Base-by-base conservation (phyloP, 495 filamentous ascomycete genomes). In the Apodospora peruviana region DNA sequence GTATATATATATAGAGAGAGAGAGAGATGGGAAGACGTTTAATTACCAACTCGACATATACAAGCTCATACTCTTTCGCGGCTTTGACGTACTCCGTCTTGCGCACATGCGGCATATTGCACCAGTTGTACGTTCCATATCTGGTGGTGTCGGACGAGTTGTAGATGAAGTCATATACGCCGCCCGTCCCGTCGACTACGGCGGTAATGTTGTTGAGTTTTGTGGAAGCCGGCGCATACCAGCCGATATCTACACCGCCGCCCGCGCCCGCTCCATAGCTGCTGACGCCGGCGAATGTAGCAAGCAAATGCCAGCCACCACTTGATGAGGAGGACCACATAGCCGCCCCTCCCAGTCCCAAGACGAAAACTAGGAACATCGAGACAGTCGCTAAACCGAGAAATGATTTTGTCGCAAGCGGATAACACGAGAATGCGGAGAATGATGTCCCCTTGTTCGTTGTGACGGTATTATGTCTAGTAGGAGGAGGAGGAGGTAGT, bases 51-150 rank as follows among this genome's bases (percentile, higher is more conserved):
- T 88, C 84, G 8, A 87, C 83, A 53, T 87, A 87, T 53, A 71
- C 63, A 27, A 88, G 68, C 47, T 76, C 64, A 55, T 79, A 86
- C 24, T 67, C 70, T 4, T 54, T 47, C 18, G 60, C 32, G 37
- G 75, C 69, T 36, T 61, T 68, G 17, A 70, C 59, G 55, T 87
- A 88, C 51, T 83, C 79, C 3, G 56, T 55, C 38, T 45, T 53
- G 11, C 82, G 71, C n/a, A 84, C 79, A 65, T 87, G 85, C 11
- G 85, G 85, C 84, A 86, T 88, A 54, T 87, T 85, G 60, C 85
- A 88, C 76, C 79, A 88, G 57, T 86, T 83, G 65, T 86, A 87
- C 19, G 65, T 66, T 12, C 80, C 77, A 56, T 80, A 81, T 60
- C 60, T 0, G 79, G 73, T 2, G 71, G 70, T n/a, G 19, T 59